Evolutionary conservation across 2,329 filamentous ascomycete species (phyloP), one percentile per base, ranked within the genome.

Genomic region (Colletotrichum incanum): DNA sequence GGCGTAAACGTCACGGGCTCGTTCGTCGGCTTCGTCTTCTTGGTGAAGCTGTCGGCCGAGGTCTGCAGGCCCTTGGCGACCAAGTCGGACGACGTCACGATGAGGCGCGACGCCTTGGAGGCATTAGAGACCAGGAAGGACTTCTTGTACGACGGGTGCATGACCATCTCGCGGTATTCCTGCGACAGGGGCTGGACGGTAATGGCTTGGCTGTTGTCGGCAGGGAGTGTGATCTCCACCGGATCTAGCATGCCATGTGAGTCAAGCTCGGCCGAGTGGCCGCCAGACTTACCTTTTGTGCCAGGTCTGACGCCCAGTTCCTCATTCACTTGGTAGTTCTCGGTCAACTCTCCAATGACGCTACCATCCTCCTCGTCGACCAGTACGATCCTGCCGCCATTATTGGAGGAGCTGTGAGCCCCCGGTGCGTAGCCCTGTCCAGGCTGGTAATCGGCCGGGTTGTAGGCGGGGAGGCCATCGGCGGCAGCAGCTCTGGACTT

Each of bases 351-450:
- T 56, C 96, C 96, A 37, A 99, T 93, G 11, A 99, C 93, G 77
- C 94, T 97, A 64, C 96, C 96, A 82, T 99, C 93, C 80, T 98
- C 96, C 82, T 99, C 96, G 79, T 99, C 95, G 20, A 99, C 87
- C 12, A 99, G 88, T 6, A 99, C 96, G 76, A 98, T 96, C 81
- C 96, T 92, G 20, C 95, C 94, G 45, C 89, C 81, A 66, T 91
- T 87, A 67, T 77, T 80, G 5, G 86, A 85, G 5, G 52, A 66
- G 77, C 89, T 91, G 64, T 88, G 86, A 76, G 88, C 90, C 20
- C 90, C 90, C 67, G 88, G 84, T 16, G 90, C 91, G 78, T 97
- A 97, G 0, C 86, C 94, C 82, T 97, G 91, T 18, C 95, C 95
- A 0, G 94, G 93, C 43, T 89, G 91, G 82, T 93, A 98, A 76